Base-by-base conservation (phyloP, 1,139 yeast genomes). In the Sugiyamaella xylanicola region DNA sequence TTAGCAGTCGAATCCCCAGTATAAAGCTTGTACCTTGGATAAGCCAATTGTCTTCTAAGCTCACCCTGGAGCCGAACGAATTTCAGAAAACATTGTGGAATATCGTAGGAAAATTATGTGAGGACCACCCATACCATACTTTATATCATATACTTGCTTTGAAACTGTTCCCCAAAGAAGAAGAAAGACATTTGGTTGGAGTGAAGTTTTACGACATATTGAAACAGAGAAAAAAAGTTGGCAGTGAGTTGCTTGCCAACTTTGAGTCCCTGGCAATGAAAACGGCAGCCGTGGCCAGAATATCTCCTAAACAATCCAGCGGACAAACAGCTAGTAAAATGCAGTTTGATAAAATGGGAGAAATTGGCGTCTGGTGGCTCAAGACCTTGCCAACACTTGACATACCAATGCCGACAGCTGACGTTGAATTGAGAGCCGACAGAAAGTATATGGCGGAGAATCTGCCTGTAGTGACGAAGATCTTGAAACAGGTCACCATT, bases 21-120 rank as follows among this genome's bases (percentile, higher is more conserved):
- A 74, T 76, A 64, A 84, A 84, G 63, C 80, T 90, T 55, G 76
- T 89, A 2, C 82, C 90, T 0, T 91, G 97, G 96, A 77, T 86
- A 46, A 85, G 88, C 56, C 99, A 93, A 67, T 76, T 93, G 47
- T 78, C 89, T 3, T 89, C 98, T 0, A 77, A 96, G 56, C 69
- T 92, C 20, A 74, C 83, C 0, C 71, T 71, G 39, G 49, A 45
- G 20, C 32, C 42, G 40, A 45, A 51, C 29, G 51, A 60, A 0
- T 91, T 90, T 63, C 97, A 90, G 64, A 62, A 58, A 0, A 68
- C 80, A 0, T 72, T 93, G 42, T 78, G 78, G 44, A 61, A 65
- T 0, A 68, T 91, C 5, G 72, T 92, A 16, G 64, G 74, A 2
- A 69, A 76, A 3, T 69, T 90, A 21, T 79, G 89, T 53, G 60